Percentiles rank a stretch among this genome's conserved stretches.
Conservation (phyloP, 306 rosid genomes). For the Purshia tridentata region DNA sequence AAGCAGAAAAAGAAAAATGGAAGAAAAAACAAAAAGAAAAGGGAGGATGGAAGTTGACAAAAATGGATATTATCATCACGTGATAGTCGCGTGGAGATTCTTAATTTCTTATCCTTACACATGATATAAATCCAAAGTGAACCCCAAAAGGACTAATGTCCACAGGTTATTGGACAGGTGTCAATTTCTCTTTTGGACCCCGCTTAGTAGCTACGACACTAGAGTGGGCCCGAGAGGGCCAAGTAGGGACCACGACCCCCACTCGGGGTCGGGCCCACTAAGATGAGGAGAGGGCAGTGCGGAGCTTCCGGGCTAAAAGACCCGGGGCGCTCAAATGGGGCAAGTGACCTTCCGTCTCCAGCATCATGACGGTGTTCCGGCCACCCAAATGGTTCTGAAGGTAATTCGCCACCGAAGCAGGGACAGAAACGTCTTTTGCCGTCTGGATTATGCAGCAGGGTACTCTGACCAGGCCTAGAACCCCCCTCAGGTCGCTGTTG, state of each 20-base stretch:
- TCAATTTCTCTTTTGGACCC: conserved; percentile 17
- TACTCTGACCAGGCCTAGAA: conserved; percentile 67
- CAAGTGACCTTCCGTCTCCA: conserved; percentile 87
- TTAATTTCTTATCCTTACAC: conserved; percentile 61
- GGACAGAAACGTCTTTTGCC: conserved; percentile 66
- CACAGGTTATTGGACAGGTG: conserved; percentile 61
- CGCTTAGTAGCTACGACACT: background rate
- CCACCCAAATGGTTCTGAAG: conserved; percentile 80
- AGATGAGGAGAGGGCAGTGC: background rate
- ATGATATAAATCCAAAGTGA: conserved; percentile 21
- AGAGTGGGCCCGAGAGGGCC: background rate
- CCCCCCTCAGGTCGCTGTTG: conserved; percentile 80
- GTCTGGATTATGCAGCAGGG: conserved; percentile 88
- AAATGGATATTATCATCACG: conserved; percentile 34
- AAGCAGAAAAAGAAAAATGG: background rate
- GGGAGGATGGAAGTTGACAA: background rate
- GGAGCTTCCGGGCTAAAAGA: conserved; percentile 55
- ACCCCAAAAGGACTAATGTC: conserved; percentile 15
- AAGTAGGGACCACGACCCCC: background rate
- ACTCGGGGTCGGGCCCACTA: background rate
- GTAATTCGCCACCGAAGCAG: conserved; percentile 69
- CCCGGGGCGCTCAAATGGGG: conserved; percentile 86
- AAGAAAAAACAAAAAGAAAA: background rate
- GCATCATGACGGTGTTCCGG: conserved; percentile 63
- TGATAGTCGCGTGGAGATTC: conserved; percentile 64